Evolutionary conservation across 345 rosid species (phyloP), one percentile per base, ranked within the genome.

Genomic region (Capsella bursapastoris): DNA sequence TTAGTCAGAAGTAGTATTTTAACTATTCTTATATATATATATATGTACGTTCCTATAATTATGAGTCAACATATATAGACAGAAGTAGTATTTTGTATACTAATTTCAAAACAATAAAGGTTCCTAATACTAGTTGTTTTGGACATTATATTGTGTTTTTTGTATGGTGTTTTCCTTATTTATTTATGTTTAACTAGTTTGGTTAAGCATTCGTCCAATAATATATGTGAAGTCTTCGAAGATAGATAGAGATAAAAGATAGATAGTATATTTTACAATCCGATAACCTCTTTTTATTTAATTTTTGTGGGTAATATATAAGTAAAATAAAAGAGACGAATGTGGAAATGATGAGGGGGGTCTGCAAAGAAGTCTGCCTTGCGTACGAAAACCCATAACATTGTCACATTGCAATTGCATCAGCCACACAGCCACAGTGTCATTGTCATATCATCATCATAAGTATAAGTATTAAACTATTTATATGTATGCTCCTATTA

Each of bases 351-450:
- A 73, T 53, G 66, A 70, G 78, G 59, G 57, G 78, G 59, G 57
- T 72, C 76, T 58, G 37, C 37, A 6, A 47, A 47, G 51, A 48
- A 48, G 38, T 37, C 83, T 76, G 75, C 77, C 77, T 40, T 43
- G 58, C 52, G 77, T 72, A 63, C 83, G 64, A 83, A 76, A 35
- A 72, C 86, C 91, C 94, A 89, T 87, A 82, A 83, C 91, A 71
- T 70, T 82, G 75, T 85, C 88, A 84, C 91, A 83, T 84, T 85
- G 73, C 52, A 78, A 81, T 80, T 83, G 77, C 73, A 58, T 35
- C 61, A 64, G 58, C 68, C 64, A 59, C 64, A 59, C 38, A 7
- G 58, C 53, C 40, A 22, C 25, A 44, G 60, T 65, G 57, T 50
- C 63, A 71, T 64, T 74, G 50, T 55, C 59, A 63, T 25, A 50